Evolutionary conservation across 495 filamentous ascomycete species (phyloP).

Genomic region (Hypoxylon perforatum): DNA sequence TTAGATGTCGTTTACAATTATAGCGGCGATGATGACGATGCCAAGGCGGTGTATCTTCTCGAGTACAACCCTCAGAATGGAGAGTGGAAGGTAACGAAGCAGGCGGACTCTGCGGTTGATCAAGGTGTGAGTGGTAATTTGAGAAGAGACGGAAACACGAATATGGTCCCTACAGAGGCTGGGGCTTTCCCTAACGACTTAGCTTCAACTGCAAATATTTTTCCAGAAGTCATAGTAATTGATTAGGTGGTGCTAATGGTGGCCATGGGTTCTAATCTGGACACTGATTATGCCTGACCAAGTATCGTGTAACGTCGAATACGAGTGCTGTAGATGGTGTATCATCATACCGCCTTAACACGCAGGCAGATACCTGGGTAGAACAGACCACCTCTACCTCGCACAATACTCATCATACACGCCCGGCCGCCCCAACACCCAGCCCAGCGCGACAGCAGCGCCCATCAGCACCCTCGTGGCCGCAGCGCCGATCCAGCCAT

Average conservation of each 20-base stretch:
- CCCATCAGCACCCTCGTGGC: constrained; percentile 32
- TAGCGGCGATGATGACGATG: constrained; percentile 5
- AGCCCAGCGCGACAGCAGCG: constrained; percentile 27
- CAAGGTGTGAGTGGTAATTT: not conserved
- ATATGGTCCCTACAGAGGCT: no score
- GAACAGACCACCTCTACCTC: not conserved
- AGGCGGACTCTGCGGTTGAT: not conserved
- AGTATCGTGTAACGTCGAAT: no score
- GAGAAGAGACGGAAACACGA: no score
- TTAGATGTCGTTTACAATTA: constrained; percentile 43
- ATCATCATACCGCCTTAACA: no score
- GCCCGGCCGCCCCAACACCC: constrained; percentile 24
- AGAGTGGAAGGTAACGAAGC: constrained; percentile 48
- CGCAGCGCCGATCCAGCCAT: constrained; percentile 2
- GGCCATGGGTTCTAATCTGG: no score
- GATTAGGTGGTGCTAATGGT: no score
- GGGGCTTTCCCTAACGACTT: no score
- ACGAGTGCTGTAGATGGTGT: no score
- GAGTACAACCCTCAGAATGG: constrained; percentile 53
- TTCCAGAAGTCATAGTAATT: no score
- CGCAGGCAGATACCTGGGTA: no score
- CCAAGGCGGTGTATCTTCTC: constrained; percentile 48
- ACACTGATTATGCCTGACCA: no score
- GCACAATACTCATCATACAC: constrained; percentile 35
- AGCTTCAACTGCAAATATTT: no score